These are phyloP conservation scores for Phytophthora hybrid DNA, from an alignment of 352 stramenopile genomes.

Conservation along the genomic window DNA sequence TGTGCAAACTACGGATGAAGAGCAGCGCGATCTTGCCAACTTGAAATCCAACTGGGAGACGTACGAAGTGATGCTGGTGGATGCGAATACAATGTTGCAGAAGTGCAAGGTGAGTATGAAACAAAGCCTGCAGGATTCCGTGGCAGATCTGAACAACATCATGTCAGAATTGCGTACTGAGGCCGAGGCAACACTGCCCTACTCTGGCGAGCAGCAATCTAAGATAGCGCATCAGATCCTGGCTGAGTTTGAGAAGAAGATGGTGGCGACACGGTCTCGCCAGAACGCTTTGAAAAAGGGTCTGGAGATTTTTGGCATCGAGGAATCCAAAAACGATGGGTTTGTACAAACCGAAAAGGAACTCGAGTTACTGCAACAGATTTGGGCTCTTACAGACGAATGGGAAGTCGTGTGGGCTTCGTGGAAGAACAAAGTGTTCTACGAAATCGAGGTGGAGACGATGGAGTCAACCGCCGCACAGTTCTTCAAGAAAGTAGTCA, in stretches of 20 bases:
- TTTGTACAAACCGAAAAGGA: conserved; percentile 91
- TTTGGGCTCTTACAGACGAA: conserved; percentile 91
- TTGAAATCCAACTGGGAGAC: conserved; percentile 82
- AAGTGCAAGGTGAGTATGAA: conserved; percentile 97
- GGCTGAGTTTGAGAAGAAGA: conserved; percentile 91
- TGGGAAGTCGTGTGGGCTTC: conserved; percentile 92
- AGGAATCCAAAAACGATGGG: conserved; percentile 87
- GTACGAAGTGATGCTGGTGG: conserved; percentile 87
- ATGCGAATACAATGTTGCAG: conserved; percentile 91
- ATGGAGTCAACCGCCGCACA: conserved; percentile 91
- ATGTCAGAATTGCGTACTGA: conserved; percentile 84
- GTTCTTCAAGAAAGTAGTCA: conserved; percentile 94
- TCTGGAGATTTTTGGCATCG: conserved; percentile 94
- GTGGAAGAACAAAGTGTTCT: conserved; percentile 94
- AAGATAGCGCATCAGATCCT: conserved; percentile 67
- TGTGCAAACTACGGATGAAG: conserved; percentile 89
- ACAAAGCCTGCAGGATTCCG: conserved; percentile 93
- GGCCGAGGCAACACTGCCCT: conserved; percentile 79
- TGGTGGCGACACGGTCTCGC: conserved; percentile 71
- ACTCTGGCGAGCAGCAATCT: conserved; percentile 71
- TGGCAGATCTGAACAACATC: conserved; percentile 87
- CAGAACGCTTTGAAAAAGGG: conserved; percentile 90
- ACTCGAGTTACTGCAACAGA: conserved; percentile 89
- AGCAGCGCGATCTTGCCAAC: conserved; percentile 77
- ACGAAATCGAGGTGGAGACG: conserved; percentile 92